These are phyloP conservation scores for Syzygium aqueum DNA, from an alignment of 345 rosid species.

Conservation along the genomic window DNA sequence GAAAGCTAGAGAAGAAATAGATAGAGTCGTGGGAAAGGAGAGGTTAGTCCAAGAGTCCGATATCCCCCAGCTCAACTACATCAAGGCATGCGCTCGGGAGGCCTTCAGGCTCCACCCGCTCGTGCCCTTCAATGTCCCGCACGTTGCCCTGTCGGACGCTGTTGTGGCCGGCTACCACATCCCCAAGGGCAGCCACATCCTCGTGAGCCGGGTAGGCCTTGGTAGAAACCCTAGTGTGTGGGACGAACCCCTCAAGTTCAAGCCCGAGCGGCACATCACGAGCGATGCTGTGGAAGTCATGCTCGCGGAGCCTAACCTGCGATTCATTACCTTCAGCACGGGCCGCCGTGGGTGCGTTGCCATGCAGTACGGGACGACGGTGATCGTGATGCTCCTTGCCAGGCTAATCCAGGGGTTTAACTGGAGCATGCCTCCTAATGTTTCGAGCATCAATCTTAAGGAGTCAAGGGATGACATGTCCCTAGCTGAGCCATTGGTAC, in stretches of 20 bases:
- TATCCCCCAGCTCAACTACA: neutral
- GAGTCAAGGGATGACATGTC: neutral
- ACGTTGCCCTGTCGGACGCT: neutral
- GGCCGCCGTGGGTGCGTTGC: neutral
- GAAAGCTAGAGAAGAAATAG: neutral
- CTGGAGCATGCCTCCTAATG: neutral
- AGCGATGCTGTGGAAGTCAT: neutral
- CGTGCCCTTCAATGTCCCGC: neutral
- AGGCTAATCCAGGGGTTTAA: neutral
- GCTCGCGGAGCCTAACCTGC: neutral
- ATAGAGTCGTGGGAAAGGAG: neutral
- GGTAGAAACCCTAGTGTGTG: neutral
- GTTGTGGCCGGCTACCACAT: neutral
- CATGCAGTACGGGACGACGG: neutral
- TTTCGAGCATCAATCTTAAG: neutral
- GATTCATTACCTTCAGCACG: neutral
- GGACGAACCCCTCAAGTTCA: neutral
- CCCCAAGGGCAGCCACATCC: too few relatives aligned
- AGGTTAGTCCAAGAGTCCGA: neutral
- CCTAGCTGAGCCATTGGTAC: neutral
- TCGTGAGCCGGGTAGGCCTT: neutral
- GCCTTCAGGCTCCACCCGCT: neutral
- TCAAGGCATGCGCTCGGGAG: neutral
- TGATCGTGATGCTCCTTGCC: neutral
- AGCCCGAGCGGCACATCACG: neutral